These are phyloP conservation scores for Chloris gayana DNA, from an alignment of 176 grass and related monocot species.

Conservation along the genomic window DNA sequence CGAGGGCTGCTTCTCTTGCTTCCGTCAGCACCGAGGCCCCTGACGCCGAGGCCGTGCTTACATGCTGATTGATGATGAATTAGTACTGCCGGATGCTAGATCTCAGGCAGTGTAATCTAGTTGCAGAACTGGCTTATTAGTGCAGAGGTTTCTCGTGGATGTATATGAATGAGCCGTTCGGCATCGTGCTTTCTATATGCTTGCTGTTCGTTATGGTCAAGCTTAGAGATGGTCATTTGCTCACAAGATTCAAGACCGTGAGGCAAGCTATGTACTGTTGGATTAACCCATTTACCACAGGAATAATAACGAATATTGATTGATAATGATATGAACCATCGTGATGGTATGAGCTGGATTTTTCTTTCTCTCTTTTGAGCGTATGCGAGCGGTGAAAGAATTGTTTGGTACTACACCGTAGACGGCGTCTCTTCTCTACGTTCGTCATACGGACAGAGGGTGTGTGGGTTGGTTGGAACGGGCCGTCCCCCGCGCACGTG, in stretches of 20 bases:
- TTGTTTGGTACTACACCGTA: too few species aligned
- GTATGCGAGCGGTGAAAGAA: neutral
- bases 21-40: slow-evolving; percentile 70
- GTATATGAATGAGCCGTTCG: slow-evolving; percentile 31
- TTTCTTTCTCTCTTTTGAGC: neutral
- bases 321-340: slow-evolving; percentile 3
- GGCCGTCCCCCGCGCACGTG: neutral
- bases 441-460: neutral
- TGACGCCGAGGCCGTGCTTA: neutral
- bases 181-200: slow-evolving; percentile 13
- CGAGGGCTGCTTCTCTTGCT: slow-evolving; percentile 81
- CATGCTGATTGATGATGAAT: neutral
- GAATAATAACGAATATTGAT: slow-evolving; percentile 19
- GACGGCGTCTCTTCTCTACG: neutral
- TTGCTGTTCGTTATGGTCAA: slow-evolving; percentile 1
- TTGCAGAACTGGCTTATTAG: slow-evolving; percentile 39
- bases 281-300: slow-evolving; percentile 2
- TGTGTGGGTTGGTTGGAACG: neutral
- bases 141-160: slow-evolving; percentile 10
- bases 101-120: slow-evolving; percentile 49
- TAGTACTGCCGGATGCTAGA: slow-evolving; percentile 12
- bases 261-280: slow-evolving; percentile 34
- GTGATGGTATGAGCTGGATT: neutral
- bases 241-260: slow-evolving; percentile 21
- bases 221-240: slow-evolving; percentile 1